These are phyloP conservation scores for Limnanthes douglasii DNA, from an alignment of 345 rosid species.

Conservation along the genomic window DNA sequence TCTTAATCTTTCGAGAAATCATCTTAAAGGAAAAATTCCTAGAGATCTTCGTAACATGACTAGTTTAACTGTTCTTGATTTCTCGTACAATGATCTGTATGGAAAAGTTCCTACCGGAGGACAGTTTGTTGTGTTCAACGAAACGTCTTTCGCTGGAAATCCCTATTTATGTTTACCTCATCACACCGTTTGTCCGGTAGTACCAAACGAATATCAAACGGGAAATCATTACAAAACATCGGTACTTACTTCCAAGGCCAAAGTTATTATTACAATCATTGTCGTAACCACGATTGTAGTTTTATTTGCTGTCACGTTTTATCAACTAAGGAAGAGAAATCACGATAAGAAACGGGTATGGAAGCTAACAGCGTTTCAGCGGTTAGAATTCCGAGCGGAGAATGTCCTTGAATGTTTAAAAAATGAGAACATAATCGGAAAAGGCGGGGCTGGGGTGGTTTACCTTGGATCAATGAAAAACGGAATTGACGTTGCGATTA, in stretches of 20 bases:
- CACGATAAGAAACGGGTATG: conserved; percentile 35
- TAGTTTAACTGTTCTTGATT: conserved; percentile 66
- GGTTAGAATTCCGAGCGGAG: conserved; percentile 60
- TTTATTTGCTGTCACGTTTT: conserved; percentile 25
- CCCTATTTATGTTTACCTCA: conserved; percentile 42
- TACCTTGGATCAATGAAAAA: conserved; percentile 74
- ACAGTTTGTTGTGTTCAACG: conserved; percentile 62
- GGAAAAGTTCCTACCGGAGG: conserved; percentile 64
- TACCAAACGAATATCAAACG: conserved; percentile 10
- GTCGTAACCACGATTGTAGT: conserved; percentile 24
- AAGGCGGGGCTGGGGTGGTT: conserved; percentile 89
- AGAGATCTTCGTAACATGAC: conserved; percentile 47
- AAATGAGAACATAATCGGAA: conserved; percentile 86
- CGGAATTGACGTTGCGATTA: conserved; percentile 63
- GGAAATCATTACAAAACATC: conserved; percentile 13
- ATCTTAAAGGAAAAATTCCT: conserved; percentile 53
- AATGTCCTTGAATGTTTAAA: conserved; percentile 69
- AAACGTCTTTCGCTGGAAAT: conserved; percentile 51
- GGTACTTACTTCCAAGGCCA: conserved; percentile 23
- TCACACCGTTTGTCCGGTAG: conserved; percentile 23
- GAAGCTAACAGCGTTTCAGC: conserved; percentile 79
- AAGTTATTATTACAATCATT: conserved; percentile 27
- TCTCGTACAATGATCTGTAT: conserved; percentile 46
- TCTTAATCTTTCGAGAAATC: conserved; percentile 57
- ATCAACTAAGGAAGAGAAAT: conserved; percentile 29